phyloP scores from a whole-genome alignment of 2,329 filamentous ascomycete species.

The Cercospora canescens region DNA sequence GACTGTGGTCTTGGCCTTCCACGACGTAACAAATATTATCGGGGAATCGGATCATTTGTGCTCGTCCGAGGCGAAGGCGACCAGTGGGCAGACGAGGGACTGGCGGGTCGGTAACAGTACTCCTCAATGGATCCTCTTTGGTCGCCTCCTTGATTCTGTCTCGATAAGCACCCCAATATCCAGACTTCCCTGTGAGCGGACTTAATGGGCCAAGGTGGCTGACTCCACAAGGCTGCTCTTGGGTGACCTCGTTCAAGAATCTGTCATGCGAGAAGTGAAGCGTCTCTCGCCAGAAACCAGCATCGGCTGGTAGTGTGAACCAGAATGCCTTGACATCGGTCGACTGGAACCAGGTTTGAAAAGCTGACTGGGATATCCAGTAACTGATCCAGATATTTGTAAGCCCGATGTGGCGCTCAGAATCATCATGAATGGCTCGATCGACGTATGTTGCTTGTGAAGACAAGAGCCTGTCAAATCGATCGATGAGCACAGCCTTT shows the following conservation, averaged over 20 bases:
- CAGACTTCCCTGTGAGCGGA: background rate
- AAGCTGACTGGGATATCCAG: background rate
- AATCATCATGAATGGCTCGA: background rate
- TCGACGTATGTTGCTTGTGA: background rate
- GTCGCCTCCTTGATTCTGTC: background rate
- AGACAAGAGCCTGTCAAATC: background rate
- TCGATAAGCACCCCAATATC: conserved; percentile 9
- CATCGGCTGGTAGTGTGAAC: background rate
- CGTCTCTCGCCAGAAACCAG: background rate
- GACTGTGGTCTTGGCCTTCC: background rate
- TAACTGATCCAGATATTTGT: background rate
- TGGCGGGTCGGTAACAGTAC: background rate
- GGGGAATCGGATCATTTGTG: background rate
- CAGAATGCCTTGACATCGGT: background rate
- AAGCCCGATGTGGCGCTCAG: background rate
- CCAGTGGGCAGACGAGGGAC: background rate
- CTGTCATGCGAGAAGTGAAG: background rate
- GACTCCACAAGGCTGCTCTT: background rate
- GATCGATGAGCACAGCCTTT: background rate
- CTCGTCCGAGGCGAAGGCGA: background rate
- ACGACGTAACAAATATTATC: background rate
- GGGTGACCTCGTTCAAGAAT: background rate
- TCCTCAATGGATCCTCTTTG: background rate
- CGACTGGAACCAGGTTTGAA: background rate
- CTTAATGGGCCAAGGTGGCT: background rate